Evolutionary conservation across 1,284 basidiomycete species (phyloP).

Genomic region (Pterula multifida): DNA sequence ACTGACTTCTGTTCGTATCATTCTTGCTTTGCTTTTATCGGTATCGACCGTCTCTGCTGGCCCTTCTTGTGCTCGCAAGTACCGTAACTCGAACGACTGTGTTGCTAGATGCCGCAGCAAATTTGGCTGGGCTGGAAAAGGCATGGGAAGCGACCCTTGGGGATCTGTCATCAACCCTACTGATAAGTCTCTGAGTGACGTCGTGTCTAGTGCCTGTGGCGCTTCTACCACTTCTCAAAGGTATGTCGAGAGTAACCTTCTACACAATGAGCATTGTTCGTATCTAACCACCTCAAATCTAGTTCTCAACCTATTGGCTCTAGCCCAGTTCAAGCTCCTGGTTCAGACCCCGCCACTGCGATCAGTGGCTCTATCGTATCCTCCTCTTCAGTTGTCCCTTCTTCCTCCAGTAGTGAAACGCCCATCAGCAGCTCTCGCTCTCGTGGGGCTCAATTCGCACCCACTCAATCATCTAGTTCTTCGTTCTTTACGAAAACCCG

Average conservation of each 20-base stretch:
- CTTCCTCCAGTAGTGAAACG: constrained; percentile 4
- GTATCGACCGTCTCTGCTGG: constrained; percentile 28
- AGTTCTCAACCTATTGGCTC: background rate
- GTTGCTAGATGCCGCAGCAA: constrained; percentile 27
- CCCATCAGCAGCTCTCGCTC: background rate
- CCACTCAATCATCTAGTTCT: constrained; percentile 3
- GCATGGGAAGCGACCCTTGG: constrained; percentile 44
- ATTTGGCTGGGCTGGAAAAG: constrained; percentile 39
- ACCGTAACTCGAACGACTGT: constrained; percentile 25
- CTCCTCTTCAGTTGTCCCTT: constrained; percentile 5
- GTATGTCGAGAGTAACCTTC: constrained; percentile 11
- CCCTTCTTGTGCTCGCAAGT: constrained; percentile 35
- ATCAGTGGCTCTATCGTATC: background rate
- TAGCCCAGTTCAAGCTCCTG: background rate
- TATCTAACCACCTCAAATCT: constrained; percentile 3
- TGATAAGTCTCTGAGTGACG: constrained; percentile 14
- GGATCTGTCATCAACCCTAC: constrained; percentile 28
- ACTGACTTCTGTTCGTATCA: constrained; percentile 9
- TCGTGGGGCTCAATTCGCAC: background rate
- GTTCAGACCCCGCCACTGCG: background rate
- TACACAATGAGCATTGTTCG: constrained; percentile 6
- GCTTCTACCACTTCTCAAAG: constrained; percentile 3
- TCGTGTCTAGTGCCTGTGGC: constrained; percentile 26
- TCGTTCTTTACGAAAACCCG: constrained; percentile 8
- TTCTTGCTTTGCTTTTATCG: constrained; percentile 20